Percentiles rank a stretch among this genome's conserved stretches.
Conservation (phyloP, 768 basidiomycete species). For the Boletus rubescentipes region DNA sequence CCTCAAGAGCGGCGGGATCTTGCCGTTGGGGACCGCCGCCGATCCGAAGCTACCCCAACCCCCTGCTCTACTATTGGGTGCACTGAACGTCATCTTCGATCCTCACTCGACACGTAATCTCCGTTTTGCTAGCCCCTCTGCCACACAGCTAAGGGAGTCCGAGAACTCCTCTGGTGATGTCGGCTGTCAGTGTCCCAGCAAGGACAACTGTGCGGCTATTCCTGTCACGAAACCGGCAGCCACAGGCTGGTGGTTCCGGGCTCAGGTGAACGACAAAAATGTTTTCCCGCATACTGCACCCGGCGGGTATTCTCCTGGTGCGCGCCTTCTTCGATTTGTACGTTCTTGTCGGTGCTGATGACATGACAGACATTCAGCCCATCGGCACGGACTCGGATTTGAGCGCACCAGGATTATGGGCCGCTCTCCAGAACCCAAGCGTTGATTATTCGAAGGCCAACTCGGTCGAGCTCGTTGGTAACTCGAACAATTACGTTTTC, state of each 20-base stretch:
- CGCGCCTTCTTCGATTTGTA: not conserved
- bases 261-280: not conserved
- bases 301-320: conserved; percentile 1
- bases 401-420: not conserved
- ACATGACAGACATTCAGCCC: conserved; percentile 4
- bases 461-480: conserved; percentile 1
- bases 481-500: conserved; percentile 8
- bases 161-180: not conserved
- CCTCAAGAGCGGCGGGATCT: not conserved
- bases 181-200: not conserved
- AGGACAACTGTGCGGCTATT: not conserved
- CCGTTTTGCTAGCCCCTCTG: conserved; percentile 8
- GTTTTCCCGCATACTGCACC: conserved; percentile 1
- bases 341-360: not conserved
- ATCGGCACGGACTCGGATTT: conserved; percentile 3
- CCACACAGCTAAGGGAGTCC: not conserved
- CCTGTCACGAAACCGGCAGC: conserved; percentile 9
- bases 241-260: conserved; percentile 14
- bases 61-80: not conserved
- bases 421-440: not conserved
- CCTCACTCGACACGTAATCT: conserved; percentile 12
- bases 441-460: not conserved
- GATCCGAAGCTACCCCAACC: no score
- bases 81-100: conserved; percentile 13
- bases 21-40: no score